Percentiles rank a stretch among this genome's conserved stretches.
Evolutionary conservation across 805 yeast species (phyloP).

Genomic region (Myxozyma mucilagina): DNA sequence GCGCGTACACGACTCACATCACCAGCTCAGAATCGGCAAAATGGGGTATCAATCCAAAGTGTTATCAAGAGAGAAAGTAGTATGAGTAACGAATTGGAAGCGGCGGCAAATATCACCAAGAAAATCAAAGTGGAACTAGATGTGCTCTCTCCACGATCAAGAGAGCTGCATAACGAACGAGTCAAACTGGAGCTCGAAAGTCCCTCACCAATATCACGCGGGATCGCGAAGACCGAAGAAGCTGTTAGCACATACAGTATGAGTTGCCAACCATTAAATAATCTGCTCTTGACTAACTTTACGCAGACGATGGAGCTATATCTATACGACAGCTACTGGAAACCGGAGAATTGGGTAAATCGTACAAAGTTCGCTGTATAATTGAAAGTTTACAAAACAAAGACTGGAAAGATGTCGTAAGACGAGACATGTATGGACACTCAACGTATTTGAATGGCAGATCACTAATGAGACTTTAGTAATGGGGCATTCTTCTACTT

Average conservation of each 20-base stretch:
- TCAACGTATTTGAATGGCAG: neutral
- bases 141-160: no score
- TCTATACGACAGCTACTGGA: neutral
- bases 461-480: neutral
- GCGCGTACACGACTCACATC: neutral
- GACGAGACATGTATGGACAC: neutral
- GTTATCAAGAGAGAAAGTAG: neutral
- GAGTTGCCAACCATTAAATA: no score
- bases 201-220: no score
- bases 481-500: neutral
- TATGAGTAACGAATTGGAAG: no score
- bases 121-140: no score
- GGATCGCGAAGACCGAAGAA: no score
- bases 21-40: neutral
- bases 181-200: no score
- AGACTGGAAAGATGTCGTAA: neutral
- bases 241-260: no score
- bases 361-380: neutral
- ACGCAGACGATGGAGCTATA: neutral
- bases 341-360: neutral
- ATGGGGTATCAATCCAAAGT: neutral
- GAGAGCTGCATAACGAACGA: no score
- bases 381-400: neutral
- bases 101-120: no score
- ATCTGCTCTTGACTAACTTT: neutral